Percentiles rank a stretch among this genome's conserved stretches.
Evolutionary conservation across 1,284 basidiomycete genomes (phyloP).

Genomic region (Ustilago shanxiensis): DNA sequence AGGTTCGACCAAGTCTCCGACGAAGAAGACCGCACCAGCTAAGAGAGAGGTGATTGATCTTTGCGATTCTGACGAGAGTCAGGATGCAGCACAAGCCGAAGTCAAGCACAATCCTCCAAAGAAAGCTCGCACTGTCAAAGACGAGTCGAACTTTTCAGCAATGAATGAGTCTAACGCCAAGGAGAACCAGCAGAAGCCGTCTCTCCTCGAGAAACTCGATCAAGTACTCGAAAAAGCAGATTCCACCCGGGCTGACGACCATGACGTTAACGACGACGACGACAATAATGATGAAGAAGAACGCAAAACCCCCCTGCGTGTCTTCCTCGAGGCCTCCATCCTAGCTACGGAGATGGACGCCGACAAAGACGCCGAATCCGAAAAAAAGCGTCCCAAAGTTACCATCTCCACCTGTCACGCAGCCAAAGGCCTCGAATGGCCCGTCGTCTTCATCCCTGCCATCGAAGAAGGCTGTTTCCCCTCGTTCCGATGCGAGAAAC

Average conservation of each 20-base stretch:
- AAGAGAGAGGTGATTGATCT: conserved; percentile 47
- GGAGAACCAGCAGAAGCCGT: background rate
- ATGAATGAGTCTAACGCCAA: background rate
- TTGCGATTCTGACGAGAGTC: conserved; percentile 22
- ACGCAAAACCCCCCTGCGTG: conserved; percentile 75
- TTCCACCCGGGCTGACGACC: conserved; percentile 16
- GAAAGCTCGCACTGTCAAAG: conserved; percentile 17
- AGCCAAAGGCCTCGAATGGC: conserved; percentile 93
- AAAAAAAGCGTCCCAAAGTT: conserved; percentile 77
- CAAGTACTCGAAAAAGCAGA: conserved; percentile 13
- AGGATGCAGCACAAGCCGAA: conserved; percentile 3
- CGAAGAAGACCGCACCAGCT: background rate
- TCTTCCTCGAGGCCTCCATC: conserved; percentile 86
- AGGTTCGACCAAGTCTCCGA: background rate
- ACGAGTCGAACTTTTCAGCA: background rate
- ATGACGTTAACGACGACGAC: conserved; percentile 28
- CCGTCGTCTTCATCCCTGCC: conserved; percentile 79
- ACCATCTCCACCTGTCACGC: conserved; percentile 89
- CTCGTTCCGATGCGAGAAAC: conserved; percentile 76
- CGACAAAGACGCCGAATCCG: conserved; percentile 71
- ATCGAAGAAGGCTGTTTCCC: conserved; percentile 83
- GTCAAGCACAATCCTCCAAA: conserved; percentile 16
- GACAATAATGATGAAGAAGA: conserved; percentile 42
- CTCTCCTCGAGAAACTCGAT: conserved; percentile 26
- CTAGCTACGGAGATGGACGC: conserved; percentile 82